Evolutionary conservation across 2,329 filamentous ascomycete genomes (phyloP).

Genomic region (Penicillium sp.): DNA sequence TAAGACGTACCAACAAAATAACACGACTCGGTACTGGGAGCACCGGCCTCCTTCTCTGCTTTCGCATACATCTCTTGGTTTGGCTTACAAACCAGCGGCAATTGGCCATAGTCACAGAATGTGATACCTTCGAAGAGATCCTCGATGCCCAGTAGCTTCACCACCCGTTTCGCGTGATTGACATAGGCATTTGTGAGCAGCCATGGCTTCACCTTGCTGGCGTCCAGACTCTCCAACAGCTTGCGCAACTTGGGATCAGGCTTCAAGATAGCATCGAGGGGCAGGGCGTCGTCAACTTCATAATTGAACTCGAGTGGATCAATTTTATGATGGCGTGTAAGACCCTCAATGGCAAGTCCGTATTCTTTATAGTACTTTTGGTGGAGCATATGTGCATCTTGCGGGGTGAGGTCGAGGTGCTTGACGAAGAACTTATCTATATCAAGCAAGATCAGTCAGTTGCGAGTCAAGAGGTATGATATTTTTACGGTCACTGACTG

Average conservation of each 20-base stretch:
- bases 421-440: constrained; percentile 59
- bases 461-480: too few species aligned
- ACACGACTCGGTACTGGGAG: constrained; percentile 66
- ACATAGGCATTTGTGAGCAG: constrained; percentile 95
- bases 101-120: constrained; percentile 79
- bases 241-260: constrained; percentile 71
- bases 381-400: constrained; percentile 84
- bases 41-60: constrained; percentile 80
- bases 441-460: constrained; percentile 1
- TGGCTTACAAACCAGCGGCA: constrained; percentile 83
- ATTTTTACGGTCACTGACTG: constrained; percentile 40
- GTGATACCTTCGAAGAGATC: constrained; percentile 94
- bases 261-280: constrained; percentile 78
- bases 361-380: constrained; percentile 93
- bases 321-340: constrained; percentile 91
- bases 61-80: constrained; percentile 77
- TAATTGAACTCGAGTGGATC: constrained; percentile 91
- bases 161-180: constrained; percentile 78
- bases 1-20: constrained; percentile 80
- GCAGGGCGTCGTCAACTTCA: constrained; percentile 91
- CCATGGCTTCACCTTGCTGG: constrained; percentile 80
- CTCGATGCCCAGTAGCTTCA: constrained; percentile 75
- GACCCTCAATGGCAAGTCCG: constrained; percentile 92
- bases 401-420: constrained; percentile 69
- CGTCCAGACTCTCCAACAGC: constrained; percentile 79